Evolutionary conservation across 495 filamentous ascomycete species (phyloP), one percentile per base, ranked within the genome.

Genomic region (Podospora bellae-mahoneyi): DNA sequence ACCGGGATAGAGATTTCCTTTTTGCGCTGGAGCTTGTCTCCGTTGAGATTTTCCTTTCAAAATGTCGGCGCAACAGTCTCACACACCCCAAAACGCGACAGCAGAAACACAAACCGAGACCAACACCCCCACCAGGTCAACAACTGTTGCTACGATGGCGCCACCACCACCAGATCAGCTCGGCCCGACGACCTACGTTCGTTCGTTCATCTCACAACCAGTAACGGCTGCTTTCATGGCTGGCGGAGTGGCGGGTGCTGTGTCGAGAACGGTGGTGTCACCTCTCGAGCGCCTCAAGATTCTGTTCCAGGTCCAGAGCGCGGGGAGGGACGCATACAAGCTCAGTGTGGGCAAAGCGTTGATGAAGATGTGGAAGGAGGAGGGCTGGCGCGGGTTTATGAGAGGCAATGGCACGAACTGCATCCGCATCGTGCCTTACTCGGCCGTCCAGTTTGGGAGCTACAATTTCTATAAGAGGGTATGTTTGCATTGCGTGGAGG

Each of bases 381-480:
- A 99, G 81, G 95, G 95, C 23, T 97, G 92, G 92, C 88, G 87
- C 76, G 95, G 95, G 3, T 94, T 97, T 72, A 93, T 99, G 93
- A 86, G 93, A 69, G 95, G 95, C 32, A 99, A 99, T 76, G 95
- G 95, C 64, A 96, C 93, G 58, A 99, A 99, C 79, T 99, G 95
- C 80, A 93, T 98, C 73, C 91, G 95, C 62, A 99, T 99, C 64
- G 92, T 99, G 55, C 95, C 95, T 15, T 99, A 99, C 78, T 97
- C 93, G 55, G 95, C 95, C 1, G 95, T 99, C 26, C 95, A 99
- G 77, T 99, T 99, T 80, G 92, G 94, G 55, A 94, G 92, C 74
- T 99, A 98, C 78, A 97, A 94, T 75, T 90, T 98, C 70, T 99
- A 98, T 78, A 97, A 96, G 81, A 87, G 88, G 82, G 94, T 97